Evolutionary conservation across 805 yeast genomes (phyloP).

Genomic region (Lachancea dasiensis): DNA sequence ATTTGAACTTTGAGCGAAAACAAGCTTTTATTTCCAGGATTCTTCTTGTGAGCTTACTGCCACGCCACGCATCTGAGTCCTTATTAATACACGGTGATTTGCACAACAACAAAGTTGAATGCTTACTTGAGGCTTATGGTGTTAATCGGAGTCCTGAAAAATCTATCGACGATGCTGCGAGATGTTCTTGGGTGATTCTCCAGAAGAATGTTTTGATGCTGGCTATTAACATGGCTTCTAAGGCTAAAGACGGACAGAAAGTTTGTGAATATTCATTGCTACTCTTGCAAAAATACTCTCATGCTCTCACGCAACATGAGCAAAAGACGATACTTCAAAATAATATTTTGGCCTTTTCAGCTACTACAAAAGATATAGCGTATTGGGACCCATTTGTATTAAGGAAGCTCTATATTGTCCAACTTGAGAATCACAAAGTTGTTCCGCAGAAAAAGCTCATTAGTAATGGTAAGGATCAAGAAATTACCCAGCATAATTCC

Average conservation of each 20-base stretch:
- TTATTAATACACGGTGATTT: too few relatives aligned
- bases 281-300: constrained; percentile 49
- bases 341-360: constrained; percentile 23
- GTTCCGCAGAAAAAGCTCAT: constrained; percentile 9
- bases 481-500: constrained; percentile 18
- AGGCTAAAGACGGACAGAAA: constrained; percentile 41
- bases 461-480: constrained; percentile 9
- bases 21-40: constrained; percentile 62
- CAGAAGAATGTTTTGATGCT: constrained; percentile 51
- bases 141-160: constrained; percentile 37
- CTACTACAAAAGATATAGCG: constrained; percentile 24
- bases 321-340: constrained; percentile 40
- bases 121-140: constrained; percentile 49
- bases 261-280: constrained; percentile 45
- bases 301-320: constrained; percentile 50
- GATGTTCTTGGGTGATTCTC: constrained; percentile 48
- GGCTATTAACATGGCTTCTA: constrained; percentile 49
- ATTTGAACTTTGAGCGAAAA: constrained; percentile 58
- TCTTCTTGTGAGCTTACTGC: constrained; percentile 48
- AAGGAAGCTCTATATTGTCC: constrained; percentile 40
- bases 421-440: constrained; percentile 24
- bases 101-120: constrained; percentile 41
- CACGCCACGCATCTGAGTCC: constrained; percentile 21
- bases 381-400: constrained; percentile 76
- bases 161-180: constrained; percentile 20